A percentile compares a stretch with the other conserved stretches of the same genome.
These are phyloP conservation scores for Diutina neorugosa DNA, from an alignment of 1,139 yeast species.

Conservation along the genomic window DNA sequence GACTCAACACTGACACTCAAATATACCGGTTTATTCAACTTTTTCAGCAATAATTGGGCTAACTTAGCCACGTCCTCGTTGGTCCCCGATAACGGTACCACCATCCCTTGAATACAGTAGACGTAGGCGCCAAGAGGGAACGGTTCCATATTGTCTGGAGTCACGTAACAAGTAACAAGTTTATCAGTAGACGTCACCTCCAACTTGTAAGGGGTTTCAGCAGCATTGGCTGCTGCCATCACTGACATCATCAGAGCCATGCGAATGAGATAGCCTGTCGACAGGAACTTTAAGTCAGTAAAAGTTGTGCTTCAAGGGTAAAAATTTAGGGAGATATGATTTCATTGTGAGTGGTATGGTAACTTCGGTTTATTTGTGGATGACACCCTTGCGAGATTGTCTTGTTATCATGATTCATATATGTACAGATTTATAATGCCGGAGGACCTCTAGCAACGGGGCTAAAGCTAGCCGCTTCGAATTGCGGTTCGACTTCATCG, in stretches of 20 bases:
- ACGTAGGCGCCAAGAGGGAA: neutral
- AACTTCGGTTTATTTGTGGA: too few species aligned
- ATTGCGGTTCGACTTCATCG: conserved; percentile 26
- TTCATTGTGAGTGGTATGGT: too few species aligned
- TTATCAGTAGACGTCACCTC: neutral
- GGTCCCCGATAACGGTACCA: neutral
- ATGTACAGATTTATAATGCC: conserved; percentile 31
- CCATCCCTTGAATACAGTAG: neutral
- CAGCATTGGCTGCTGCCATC: neutral
- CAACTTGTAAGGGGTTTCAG: neutral
- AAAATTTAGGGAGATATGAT: too few species aligned
- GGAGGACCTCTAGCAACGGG: conserved; percentile 22
- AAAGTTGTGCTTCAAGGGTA: too few species aligned
- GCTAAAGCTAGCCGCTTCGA: conserved; percentile 36
- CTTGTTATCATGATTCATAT: conserved; percentile 1
- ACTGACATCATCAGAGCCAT: neutral
- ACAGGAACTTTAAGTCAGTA: too few species aligned
- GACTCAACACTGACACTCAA: neutral
- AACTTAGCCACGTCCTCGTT: neutral
- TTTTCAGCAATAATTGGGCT: neutral
- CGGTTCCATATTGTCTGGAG: neutral
- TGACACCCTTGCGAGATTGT: too few species aligned
- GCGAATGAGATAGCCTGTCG: neutral
- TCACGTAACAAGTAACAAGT: neutral
- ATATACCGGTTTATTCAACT: neutral